Percentiles rank a stretch among this genome's conserved stretches.
Evolutionary conservation across 2,329 filamentous ascomycete genomes (phyloP).

Genomic region (Colletotrichum gloeosporioides): DNA sequence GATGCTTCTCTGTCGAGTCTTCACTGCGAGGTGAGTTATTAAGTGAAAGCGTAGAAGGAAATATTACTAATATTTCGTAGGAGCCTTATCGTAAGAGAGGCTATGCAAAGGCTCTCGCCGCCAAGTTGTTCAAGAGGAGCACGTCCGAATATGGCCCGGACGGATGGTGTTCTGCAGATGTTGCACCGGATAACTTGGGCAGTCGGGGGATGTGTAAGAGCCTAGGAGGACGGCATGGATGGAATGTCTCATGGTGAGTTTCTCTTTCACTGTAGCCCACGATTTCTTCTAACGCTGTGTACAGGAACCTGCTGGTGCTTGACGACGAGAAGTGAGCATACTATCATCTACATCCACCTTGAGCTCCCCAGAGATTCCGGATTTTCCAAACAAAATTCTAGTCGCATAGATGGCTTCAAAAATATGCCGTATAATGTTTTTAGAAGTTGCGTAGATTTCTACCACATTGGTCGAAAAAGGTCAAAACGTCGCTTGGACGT

Average conservation of each 20-base stretch:
- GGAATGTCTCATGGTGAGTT: slow-evolving; percentile 66
- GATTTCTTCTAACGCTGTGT: not conserved
- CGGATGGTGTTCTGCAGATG: slow-evolving; percentile 67
- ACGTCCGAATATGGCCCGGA: slow-evolving; percentile 50
- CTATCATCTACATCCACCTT: not conserved
- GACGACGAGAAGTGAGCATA: not conserved
- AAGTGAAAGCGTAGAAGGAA: not conserved
- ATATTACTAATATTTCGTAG: slow-evolving; percentile 26
- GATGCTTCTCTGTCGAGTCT: slow-evolving; percentile 68
- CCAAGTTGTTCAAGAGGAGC: slow-evolving; percentile 61
- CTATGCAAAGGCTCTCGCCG: slow-evolving; percentile 65
- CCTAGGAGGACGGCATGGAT: slow-evolving; percentile 60
- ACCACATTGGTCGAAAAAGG: not conserved
- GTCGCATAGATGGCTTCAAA: not conserved
- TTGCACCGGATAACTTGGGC: slow-evolving; percentile 62
- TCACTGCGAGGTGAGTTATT: slow-evolving; percentile 56
- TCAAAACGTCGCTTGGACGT: accelerated
- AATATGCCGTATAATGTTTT: not conserved
- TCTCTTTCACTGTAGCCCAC: not conserved
- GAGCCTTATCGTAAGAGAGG: slow-evolving; percentile 64
- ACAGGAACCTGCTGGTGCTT: not conserved
- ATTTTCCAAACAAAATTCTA: not conserved
- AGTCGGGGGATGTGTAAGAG: slow-evolving; percentile 69
- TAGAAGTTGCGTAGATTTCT: not conserved
- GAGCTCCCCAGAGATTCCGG: not conserved